phyloP scores from a whole-genome alignment of 2,329 filamentous ascomycete genomes.

The Thielaviopsis euricoi region DNA sequence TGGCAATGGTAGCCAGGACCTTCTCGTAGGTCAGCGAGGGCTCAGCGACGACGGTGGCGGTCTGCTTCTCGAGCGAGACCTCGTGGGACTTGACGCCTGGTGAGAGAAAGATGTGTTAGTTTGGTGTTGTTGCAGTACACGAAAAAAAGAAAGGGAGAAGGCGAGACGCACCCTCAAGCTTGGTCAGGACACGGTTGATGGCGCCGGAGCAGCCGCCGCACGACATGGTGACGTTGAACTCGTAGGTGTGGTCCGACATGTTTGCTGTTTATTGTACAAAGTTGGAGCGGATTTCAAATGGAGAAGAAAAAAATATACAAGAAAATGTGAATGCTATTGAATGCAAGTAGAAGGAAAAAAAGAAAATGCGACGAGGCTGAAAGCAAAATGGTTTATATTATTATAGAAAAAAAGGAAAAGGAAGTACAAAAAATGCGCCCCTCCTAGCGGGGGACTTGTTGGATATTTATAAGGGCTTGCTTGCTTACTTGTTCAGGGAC shows the following conservation, averaged over 20 bases:
- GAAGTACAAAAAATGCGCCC: not conserved
- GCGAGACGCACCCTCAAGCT: constrained; percentile 58
- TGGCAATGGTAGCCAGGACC: constrained; percentile 76
- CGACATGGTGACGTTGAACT: constrained; percentile 87
- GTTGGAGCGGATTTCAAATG: no score
- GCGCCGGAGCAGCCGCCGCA: constrained; percentile 95
- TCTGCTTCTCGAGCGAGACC: constrained; percentile 75
- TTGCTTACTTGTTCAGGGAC: no score
- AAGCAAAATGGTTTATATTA: no score
- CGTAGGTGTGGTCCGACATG: constrained; percentile 79
- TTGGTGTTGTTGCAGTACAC: no score
- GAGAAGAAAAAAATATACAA: no score
- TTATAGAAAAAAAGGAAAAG: not conserved
- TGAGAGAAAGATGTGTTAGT: no score
- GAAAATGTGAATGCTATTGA: not conserved
- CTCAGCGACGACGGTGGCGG: constrained; percentile 58
- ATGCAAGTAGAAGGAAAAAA: not conserved
- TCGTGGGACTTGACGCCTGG: constrained; percentile 81
- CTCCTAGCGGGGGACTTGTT: not conserved
- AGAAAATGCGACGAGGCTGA: no score
- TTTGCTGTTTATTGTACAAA: constrained; percentile 14
- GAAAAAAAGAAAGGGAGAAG: not conserved
- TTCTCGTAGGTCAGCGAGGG: constrained; percentile 57
- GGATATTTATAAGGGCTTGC: not conserved
- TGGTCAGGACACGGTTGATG: constrained; percentile 80